A percentile compares a stretch with the other conserved stretches of the same genome.
These are phyloP conservation scores for Saccharomycopsis hybrid DNA, from an alignment of 1,139 yeast genomes.

Conservation along the genomic window DNA sequence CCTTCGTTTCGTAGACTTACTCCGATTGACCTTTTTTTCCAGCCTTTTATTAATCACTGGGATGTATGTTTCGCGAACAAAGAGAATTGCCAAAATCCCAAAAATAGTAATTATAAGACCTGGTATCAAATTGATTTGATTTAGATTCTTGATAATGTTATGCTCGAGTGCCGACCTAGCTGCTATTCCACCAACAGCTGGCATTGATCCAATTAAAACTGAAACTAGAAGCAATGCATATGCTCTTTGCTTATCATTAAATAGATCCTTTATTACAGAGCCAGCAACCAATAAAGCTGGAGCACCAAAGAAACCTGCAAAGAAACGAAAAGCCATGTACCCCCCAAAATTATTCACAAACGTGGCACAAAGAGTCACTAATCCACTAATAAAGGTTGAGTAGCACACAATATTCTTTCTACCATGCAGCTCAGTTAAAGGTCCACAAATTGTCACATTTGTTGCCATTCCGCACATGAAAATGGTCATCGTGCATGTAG, in stretches of 20 bases:
- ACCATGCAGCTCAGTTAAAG: conserved; percentile 17
- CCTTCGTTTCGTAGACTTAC: conserved; percentile 1
- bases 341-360: neutral
- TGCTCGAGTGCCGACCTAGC: conserved; percentile 2
- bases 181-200: conserved; percentile 12
- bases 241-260: conserved; percentile 11
- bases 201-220: conserved; percentile 9
- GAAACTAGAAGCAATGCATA: conserved; percentile 12
- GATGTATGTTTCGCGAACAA: conserved; percentile 14
- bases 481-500: conserved; percentile 6
- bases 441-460: conserved; percentile 16
- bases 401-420: conserved; percentile 17
- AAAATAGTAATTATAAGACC: conserved; percentile 8
- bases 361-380: conserved; percentile 2
- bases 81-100: conserved; percentile 10
- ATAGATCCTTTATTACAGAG: conserved; percentile 15
- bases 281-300: conserved; percentile 17
- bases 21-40: conserved; percentile 8
- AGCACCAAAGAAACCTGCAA: conserved; percentile 16
- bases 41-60: conserved; percentile 18
- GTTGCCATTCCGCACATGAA: conserved; percentile 15
- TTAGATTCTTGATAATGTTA: neutral
- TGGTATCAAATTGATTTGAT: conserved; percentile 14
- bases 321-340: conserved; percentile 10
- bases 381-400: conserved; percentile 11